Percentiles rank a stretch among this genome's conserved stretches.
phyloP scores from a whole-genome alignment of 345 rosid species.

The Eutrema heterophyllum region DNA sequence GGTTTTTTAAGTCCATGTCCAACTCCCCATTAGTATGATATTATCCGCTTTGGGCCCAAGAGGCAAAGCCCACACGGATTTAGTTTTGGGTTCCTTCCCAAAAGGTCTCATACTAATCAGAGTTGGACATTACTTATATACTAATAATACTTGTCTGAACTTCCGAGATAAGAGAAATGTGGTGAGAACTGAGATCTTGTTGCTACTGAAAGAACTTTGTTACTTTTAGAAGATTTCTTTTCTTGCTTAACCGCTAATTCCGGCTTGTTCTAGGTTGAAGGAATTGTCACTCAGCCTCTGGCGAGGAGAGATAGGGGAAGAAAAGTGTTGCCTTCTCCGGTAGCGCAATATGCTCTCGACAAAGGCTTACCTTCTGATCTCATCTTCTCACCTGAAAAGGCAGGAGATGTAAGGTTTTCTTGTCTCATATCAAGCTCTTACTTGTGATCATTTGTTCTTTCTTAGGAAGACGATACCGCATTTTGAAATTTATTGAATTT shows the following conservation, averaged over 20 bases:
- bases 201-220: background rate
- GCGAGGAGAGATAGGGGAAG: constrained; percentile 76
- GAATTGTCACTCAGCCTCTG: constrained; percentile 89
- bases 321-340: constrained; percentile 73
- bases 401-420: constrained; percentile 65
- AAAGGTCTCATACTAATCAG: too few relatives aligned
- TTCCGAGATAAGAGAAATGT: constrained; percentile 9
- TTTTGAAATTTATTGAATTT: background rate
- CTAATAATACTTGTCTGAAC: too few relatives aligned
- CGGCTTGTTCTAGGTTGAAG: constrained; percentile 58
- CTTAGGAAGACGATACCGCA: too few relatives aligned
- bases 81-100: too few relatives aligned
- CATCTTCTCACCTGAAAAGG: constrained; percentile 78
- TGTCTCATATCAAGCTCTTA: background rate
- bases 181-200: background rate
- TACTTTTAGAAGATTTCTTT: background rate
- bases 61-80: too few relatives aligned
- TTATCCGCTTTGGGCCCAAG: too few relatives aligned
- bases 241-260: background rate
- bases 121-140: too few relatives aligned
- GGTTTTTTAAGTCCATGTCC: too few relatives aligned
- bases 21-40: too few relatives aligned
- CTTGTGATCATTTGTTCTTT: background rate
- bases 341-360: constrained; percentile 75
- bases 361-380: constrained; percentile 75